phyloP scores from a whole-genome alignment of 306 rosid genomes.

The Phaseolus lunatus region DNA sequence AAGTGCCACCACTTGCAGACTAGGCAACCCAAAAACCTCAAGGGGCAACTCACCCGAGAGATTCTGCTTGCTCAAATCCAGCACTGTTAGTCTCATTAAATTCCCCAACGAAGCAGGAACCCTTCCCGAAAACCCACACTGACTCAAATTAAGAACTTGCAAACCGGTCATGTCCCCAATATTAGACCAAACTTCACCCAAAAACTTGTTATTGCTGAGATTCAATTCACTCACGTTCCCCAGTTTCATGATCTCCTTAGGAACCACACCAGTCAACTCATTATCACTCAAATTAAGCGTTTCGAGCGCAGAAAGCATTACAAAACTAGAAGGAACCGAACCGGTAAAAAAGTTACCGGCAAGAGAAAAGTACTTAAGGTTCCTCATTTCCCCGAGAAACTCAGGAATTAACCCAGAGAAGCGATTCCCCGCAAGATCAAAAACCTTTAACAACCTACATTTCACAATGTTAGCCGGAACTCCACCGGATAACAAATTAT shows the following conservation, averaged over 20 bases:
- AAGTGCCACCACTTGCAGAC: conserved; percentile 66
- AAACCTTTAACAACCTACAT: conserved; percentile 59
- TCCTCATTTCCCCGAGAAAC: conserved; percentile 55
- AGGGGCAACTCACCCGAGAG: conserved; percentile 76
- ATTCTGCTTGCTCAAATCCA: conserved; percentile 81
- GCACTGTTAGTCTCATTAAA: conserved; percentile 67
- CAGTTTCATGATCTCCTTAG: conserved; percentile 59
- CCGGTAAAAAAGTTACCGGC: conserved; percentile 66
- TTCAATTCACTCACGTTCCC: conserved; percentile 68
- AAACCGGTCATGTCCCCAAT: conserved; percentile 63
- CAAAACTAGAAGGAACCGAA: conserved; percentile 60
- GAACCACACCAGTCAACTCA: conserved; percentile 64
- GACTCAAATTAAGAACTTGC: conserved; percentile 73
- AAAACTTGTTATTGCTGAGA: conserved; percentile 72
- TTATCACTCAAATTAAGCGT: conserved; percentile 65
- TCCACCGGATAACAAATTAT: conserved; percentile 65
- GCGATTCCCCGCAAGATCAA: conserved; percentile 69
- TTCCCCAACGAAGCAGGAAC: conserved; percentile 66
- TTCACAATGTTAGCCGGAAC: conserved; percentile 63
- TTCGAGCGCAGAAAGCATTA: conserved; percentile 60
- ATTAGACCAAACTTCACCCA: conserved; percentile 49
- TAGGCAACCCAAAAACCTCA: conserved; percentile 80
- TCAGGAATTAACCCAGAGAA: conserved; percentile 64
- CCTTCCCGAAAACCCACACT: conserved; percentile 70
- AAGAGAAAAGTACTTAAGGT: conserved; percentile 59